A percentile compares a stretch with the other conserved stretches of the same genome.
These are phyloP conservation scores for Pleurotus tuoliensis DNA, from an alignment of 768 basidiomycete species.

Conservation along the genomic window DNA sequence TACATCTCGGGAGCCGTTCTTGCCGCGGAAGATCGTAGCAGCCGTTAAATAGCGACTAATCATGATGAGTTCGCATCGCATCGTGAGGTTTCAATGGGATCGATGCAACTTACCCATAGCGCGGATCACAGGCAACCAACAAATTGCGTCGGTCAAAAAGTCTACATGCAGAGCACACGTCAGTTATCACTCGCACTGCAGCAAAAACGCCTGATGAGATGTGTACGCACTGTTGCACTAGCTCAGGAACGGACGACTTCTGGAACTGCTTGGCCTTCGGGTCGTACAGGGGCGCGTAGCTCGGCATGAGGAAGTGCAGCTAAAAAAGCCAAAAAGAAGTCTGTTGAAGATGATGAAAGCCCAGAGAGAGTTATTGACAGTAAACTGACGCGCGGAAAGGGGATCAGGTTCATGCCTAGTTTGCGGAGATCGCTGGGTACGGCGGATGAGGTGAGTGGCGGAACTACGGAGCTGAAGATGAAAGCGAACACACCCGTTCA, in stretches of 20 bases:
- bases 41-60: constrained; percentile 80
- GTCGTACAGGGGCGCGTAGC: constrained; percentile 87
- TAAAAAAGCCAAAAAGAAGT: constrained; percentile 25
- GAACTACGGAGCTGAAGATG: neutral
- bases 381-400: constrained; percentile 82
- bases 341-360: constrained; percentile 8
- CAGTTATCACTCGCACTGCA: neutral
- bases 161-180: constrained; percentile 27
- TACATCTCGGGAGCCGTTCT: constrained; percentile 78
- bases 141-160: constrained; percentile 79
- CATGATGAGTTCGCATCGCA: neutral
- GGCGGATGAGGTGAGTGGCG: constrained; percentile 2
- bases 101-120: constrained; percentile 75
- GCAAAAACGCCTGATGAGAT: no score
- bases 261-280: constrained; percentile 59
- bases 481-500: constrained; percentile 61
- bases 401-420: constrained; percentile 90
- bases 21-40: constrained; percentile 84
- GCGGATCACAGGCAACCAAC: constrained; percentile 80
- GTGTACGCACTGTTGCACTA: constrained; percentile 64
- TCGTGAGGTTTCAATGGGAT: no score
- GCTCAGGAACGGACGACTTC: constrained; percentile 56
- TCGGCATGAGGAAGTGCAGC: constrained; percentile 96
- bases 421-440: constrained; percentile 73
- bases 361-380: neutral